These are phyloP conservation scores for Amanita inopinata DNA, from an alignment of 768 basidiomycete species.

Conservation along the genomic window DNA sequence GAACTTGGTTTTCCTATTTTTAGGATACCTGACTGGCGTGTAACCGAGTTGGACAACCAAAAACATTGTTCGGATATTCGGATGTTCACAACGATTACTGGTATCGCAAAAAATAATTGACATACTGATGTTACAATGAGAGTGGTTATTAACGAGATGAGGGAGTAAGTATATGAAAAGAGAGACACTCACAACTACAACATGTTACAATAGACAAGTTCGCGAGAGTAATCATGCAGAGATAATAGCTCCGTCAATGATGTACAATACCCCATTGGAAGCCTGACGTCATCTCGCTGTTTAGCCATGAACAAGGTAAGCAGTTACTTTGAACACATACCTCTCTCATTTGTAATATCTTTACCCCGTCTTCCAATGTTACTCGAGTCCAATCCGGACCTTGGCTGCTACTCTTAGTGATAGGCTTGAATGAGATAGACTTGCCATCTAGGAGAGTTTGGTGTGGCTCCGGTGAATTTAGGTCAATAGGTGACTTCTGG, in stretches of 20 bases:
- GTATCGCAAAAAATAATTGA: too few species aligned
- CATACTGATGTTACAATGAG: too few species aligned
- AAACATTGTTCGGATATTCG: too few species aligned
- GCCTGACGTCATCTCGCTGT: constrained; percentile 3
- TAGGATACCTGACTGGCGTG: too few species aligned
- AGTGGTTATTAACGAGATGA: too few species aligned
- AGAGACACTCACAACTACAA: not conserved
- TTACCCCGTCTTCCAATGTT: constrained; percentile 43
- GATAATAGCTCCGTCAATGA: constrained; percentile 44
- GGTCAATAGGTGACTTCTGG: constrained; percentile 38
- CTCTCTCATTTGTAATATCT: constrained; percentile 52
- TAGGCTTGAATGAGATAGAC: constrained; percentile 42
- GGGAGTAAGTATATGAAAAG: not conserved
- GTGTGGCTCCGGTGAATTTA: constrained; percentile 34
- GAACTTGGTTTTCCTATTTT: too few species aligned
- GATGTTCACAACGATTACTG: too few species aligned
- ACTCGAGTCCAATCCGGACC: constrained; percentile 50
- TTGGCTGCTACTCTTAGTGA: constrained; percentile 23
- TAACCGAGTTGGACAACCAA: too few species aligned
- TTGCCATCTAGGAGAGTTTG: constrained; percentile 51
- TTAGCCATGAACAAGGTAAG: not conserved
- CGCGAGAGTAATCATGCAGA: not conserved
- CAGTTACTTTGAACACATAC: constrained; percentile 27
- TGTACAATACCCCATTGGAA: constrained; percentile 45
- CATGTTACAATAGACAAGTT: not conserved